phyloP scores from a whole-genome alignment of 768 basidiomycete species.

The Hypsizygus marmoreus region DNA sequence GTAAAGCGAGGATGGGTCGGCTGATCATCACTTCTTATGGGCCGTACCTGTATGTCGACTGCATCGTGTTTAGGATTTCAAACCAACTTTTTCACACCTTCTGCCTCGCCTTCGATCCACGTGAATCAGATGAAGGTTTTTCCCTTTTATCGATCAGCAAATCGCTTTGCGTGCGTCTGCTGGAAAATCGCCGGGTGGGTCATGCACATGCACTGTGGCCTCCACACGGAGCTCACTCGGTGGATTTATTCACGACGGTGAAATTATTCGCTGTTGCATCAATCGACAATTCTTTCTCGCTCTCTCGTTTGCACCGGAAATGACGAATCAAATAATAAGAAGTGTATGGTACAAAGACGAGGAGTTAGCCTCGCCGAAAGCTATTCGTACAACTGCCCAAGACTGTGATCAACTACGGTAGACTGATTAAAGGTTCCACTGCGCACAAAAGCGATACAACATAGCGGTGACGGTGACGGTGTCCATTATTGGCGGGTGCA shows the following conservation, averaged over 20 bases:
- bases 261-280: too few relatives aligned
- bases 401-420: background rate
- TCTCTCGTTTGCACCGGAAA: too few relatives aligned
- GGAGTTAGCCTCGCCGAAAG: background rate
- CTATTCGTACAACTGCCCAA: conserved; percentile 1
- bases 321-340: conserved; percentile 9
- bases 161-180: conserved; percentile 3
- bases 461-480: conserved; percentile 82
- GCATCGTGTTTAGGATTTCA: conserved; percentile 44
- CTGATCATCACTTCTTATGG: conserved; percentile 34
- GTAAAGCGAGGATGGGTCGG: conserved; percentile 42
- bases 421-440: conserved; percentile 46
- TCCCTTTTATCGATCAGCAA: conserved; percentile 20
- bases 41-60: conserved; percentile 33
- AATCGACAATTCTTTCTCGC: too few relatives aligned
- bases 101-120: conserved; percentile 36
- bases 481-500: conserved; percentile 90
- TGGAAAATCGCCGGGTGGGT: conserved; percentile 6
- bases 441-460: conserved; percentile 77
- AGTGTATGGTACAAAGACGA: conserved; percentile 18
- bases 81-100: conserved; percentile 24
- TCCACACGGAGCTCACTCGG: background rate
- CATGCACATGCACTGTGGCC: conserved; percentile 4
- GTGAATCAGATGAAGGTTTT: conserved; percentile 31
- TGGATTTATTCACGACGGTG: conserved; percentile 2